phyloP scores from a whole-genome alignment of 2,329 filamentous ascomycete genomes.

The Periconia macrospinosa region DNA sequence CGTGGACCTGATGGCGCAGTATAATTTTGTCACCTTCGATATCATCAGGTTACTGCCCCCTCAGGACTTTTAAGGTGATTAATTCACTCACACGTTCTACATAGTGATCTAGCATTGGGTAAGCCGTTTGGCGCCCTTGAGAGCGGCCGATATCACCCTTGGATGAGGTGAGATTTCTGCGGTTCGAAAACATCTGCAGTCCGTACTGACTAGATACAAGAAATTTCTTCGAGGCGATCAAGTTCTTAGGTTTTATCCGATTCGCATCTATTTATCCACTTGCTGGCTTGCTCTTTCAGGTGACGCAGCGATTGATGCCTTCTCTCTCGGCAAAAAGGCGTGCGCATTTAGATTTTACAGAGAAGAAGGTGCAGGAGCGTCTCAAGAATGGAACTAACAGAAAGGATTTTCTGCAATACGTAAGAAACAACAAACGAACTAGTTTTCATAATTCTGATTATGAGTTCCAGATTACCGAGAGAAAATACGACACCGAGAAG shows the following conservation, averaged over 20 bases:
- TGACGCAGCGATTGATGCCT: no score
- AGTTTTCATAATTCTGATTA: background rate
- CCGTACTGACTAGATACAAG: no score
- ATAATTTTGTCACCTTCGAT: constrained; percentile 8
- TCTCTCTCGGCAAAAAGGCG: background rate
- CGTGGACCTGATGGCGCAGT: background rate
- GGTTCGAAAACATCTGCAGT: no score
- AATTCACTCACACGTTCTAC: background rate
- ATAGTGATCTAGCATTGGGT: constrained; percentile 23
- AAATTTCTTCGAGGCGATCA: no score
- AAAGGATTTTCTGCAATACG: constrained; percentile 7
- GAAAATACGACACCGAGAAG: background rate
- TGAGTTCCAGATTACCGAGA: background rate
- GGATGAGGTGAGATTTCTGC: background rate
- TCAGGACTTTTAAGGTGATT: background rate
- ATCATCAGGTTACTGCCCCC: constrained; percentile 8
- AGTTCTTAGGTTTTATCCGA: no score
- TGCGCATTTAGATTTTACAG: background rate
- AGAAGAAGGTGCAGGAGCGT: background rate
- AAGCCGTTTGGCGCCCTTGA: constrained; percentile 26
- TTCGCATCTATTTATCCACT: no score
- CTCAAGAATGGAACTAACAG: background rate
- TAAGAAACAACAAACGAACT: background rate
- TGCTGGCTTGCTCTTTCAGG: no score
- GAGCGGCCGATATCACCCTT: constrained; percentile 12